Percentiles rank a stretch among this genome's conserved stretches.
Conservation (phyloP, 345 rosid species). For the Eucalyptus sp. region DNA sequence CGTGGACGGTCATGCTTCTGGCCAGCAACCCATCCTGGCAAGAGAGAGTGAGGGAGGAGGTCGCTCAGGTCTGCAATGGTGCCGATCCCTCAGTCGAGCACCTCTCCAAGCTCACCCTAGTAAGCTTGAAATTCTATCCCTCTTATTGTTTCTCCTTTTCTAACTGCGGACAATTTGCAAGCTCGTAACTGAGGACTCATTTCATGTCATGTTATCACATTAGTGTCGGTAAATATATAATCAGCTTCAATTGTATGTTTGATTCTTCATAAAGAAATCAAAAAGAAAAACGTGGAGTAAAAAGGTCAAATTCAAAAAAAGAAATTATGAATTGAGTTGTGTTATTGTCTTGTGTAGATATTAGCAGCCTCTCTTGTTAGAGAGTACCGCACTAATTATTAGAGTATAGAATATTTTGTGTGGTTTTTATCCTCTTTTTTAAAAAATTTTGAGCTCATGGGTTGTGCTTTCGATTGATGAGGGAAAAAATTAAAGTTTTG, state of each 20-base stretch:
- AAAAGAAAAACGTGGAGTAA: background rate
- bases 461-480: background rate
- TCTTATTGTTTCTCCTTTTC: background rate
- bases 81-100: conserved; percentile 53
- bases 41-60: conserved; percentile 55
- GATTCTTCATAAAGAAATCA: background rate
- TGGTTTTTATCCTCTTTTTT: background rate
- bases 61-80: conserved; percentile 54
- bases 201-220: background rate
- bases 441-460: background rate
- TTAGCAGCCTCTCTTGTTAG: background rate
- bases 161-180: background rate
- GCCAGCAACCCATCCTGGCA: conserved; percentile 90
- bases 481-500: background rate
- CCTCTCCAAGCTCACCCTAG: conserved; percentile 64
- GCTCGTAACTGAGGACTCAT: background rate
- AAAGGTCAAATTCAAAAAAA: background rate
- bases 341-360: background rate
- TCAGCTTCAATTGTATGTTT: background rate
- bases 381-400: background rate
- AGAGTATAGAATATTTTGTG: background rate
- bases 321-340: background rate
- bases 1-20: conserved; percentile 89
- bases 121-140: conserved; percentile 2
- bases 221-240: background rate